Evolutionary conservation across 257 asterid species (phyloP), one percentile per base, ranked within the genome.

Genomic region (Orobanche coerulescens): DNA sequence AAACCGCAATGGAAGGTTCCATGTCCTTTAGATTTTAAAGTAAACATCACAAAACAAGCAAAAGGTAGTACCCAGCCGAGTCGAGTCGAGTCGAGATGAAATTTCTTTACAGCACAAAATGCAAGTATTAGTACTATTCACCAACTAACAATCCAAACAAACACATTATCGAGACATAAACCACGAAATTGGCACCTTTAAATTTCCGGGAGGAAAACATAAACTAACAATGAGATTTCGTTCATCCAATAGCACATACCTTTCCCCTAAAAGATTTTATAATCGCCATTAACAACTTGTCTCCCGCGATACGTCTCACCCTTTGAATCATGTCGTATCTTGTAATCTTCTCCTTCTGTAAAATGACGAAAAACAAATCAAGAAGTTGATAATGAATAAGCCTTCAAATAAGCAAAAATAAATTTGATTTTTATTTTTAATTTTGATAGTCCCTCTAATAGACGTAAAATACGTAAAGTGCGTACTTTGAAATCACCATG

Each of bases 301-400:
- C 87, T 19, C 91, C 91, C 5, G 83, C 85, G 23, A 83, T 60
- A 30, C 40, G 53, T 58, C 87, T 74, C 77, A 81, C 70, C 1
- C 36, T 59, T 18, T 65, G 76, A 64, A 83, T 66, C 82, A 81
- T 33, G 47, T 76, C 83, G 0, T 10, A 52, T 44, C 91, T 67
- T 0, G 85, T 58, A 7, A 81, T 49, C 63, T 74, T 78, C 76
- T 67, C 54, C 52, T 68, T 82, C 91, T 83, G 80, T 8, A 51
- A 2, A 26, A 16, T 33, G 19, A 64, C 46, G 5, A 46, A 14
- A 33, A 40, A 34, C 6, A 57, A 6, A 51, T 13, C 13, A 36
- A 9, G 28, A 6, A 13, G 2, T 26, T 14, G 18, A 16, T 16
- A 25, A 18, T 23, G 18, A 25, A 55, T 12, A 12, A 60, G 7